Percentiles rank a stretch among this genome's conserved stretches.
Conservation (phyloP, 441 rosid genomes). For the Metrosideros polymorpha region DNA sequence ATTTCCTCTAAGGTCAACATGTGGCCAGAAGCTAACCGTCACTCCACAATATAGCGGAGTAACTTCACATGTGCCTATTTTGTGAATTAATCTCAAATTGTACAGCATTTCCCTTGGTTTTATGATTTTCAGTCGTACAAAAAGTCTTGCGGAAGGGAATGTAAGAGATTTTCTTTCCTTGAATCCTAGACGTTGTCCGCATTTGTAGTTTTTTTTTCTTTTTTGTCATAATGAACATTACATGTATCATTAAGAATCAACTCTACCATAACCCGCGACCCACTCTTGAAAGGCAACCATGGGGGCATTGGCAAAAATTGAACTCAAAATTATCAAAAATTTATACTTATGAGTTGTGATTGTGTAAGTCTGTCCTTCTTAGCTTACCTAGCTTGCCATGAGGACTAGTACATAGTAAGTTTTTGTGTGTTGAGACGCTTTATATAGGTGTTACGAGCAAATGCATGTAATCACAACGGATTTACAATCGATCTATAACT, state of each 20-base stretch:
- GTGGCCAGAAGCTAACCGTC: no score
- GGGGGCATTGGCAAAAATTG: neutral
- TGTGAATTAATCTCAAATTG: no score
- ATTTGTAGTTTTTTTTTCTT: neutral
- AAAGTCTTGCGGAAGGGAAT: neutral
- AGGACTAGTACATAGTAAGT: no score
- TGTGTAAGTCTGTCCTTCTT: neutral
- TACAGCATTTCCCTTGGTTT: neutral
- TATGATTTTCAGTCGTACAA: neutral
- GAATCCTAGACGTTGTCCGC: neutral
- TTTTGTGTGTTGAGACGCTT: neutral
- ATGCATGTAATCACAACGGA: neutral
- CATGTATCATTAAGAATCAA: neutral
- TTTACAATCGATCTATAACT: neutral
- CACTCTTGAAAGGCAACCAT: neutral
- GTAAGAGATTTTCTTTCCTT: neutral
- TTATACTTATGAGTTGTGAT: neutral
- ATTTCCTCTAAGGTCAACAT: no score
- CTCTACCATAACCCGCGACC: neutral
- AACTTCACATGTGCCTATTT: no score
- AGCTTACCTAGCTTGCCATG: neutral
- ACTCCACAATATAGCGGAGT: no score
- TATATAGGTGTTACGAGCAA: neutral
- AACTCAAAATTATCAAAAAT: neutral
- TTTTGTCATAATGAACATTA: neutral